Base-by-base conservation (phyloP, 768 basidiomycete species). In the Termitomyces sp. region DNA sequence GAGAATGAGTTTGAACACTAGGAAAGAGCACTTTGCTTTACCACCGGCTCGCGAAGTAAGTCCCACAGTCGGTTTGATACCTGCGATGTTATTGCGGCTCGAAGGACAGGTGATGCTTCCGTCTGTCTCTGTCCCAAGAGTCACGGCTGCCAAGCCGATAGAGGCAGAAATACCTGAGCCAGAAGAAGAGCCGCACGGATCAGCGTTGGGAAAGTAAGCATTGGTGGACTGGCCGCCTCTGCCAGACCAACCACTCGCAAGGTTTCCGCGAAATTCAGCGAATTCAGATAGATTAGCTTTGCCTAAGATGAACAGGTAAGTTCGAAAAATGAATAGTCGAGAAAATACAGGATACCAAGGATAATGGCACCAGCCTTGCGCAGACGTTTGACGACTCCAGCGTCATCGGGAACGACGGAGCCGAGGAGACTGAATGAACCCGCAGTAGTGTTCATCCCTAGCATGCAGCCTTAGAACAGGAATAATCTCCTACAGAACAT, bases 31-130 rank as follows among this genome's bases (percentile, higher is more conserved):
- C 40, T 43, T 10, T 9, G 21, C 43, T 66, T 42, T 56, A 80
- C 84, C 84, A 66, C 84, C 85, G 16, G 82, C 80, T 14, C 82
- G 74, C 6, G 83, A 85, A 3, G 82, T 83, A 34, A 84, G 66
- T 0, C 84, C 84, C 9, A 85, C 75, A 3, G 81, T 85, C 0
- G 85, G 82, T 61, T 84, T 84, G 46, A 86, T 81, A 0, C 83
- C 84, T 4, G 74, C 84, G 5, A 84, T 41, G 59, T 84, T 84
- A 52, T 84, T 84, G 19, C 75, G 66, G 60, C 73, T 74, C 0
- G 78, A 67, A 23, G 82, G 85, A 58, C 77, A 83, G 4, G 74
- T 79, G 27, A 84, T 82, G 53, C 82, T 82, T 7, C 84, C 81
- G 56, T 80, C 77, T 0, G 82, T 82, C 54, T 83, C 81, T 3